Evolutionary conservation across 2,329 filamentous ascomycete genomes (phyloP).

Genomic region (Fusarium sp.): DNA sequence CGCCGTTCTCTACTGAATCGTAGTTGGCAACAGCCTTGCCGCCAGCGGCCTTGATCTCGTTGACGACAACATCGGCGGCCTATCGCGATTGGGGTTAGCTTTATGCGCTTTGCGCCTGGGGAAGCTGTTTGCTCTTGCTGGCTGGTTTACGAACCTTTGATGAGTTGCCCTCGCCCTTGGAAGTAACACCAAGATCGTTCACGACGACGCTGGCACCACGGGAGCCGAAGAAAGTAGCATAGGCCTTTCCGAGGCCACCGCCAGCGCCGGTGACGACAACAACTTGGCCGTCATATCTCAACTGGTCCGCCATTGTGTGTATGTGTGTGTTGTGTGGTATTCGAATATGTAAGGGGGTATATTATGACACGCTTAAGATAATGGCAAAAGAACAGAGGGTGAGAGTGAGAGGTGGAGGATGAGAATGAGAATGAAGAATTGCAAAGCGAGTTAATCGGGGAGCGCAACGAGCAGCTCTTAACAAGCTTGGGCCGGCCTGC

Average conservation of each 20-base stretch:
- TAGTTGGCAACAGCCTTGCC: slow-evolving; percentile 98
- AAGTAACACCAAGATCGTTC: slow-evolving; percentile 92
- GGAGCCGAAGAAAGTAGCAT: slow-evolving; percentile 89
- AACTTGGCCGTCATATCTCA: slow-evolving; percentile 86
- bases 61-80: slow-evolving; percentile 84
- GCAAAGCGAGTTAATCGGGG: background rate
- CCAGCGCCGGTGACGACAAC: slow-evolving; percentile 85
- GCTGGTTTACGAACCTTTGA: slow-evolving; percentile 71
- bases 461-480: slow-evolving; percentile 39
- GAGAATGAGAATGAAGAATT: background rate
- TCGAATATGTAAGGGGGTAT: slow-evolving; percentile 16
- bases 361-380: slow-evolving; percentile 29
- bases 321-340: slow-evolving; percentile 24
- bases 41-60: slow-evolving; percentile 85
- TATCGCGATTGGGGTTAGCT: slow-evolving; percentile 49
- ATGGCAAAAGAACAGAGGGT: slow-evolving; percentile 8
- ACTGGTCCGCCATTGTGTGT: slow-evolving; percentile 67
- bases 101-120: slow-evolving; percentile 6
- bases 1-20: slow-evolving; percentile 91
- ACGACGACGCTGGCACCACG: slow-evolving; percentile 95
- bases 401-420: background rate
- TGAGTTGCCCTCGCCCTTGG: slow-evolving; percentile 90
- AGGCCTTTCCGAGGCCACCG: slow-evolving; percentile 81
- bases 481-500: slow-evolving; percentile 39
- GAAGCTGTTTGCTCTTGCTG: background rate